phyloP scores from a whole-genome alignment of 352 stramenopile genomes.

The Globisporangium perplexum region DNA sequence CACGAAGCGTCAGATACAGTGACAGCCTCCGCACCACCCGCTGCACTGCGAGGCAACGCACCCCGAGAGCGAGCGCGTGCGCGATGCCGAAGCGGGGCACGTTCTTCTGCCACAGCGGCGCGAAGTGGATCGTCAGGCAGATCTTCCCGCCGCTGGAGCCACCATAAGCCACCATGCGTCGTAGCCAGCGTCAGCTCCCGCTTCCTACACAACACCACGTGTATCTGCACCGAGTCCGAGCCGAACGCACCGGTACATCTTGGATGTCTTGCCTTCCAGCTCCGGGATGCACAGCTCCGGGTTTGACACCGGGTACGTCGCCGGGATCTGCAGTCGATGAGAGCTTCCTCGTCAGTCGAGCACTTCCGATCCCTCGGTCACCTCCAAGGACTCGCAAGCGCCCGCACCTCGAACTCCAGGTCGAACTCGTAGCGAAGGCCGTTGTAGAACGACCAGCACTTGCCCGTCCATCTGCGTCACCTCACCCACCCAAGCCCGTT shows the following conservation, averaged over 20 bases:
- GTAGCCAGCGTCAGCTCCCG: too few species aligned
- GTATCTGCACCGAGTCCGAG: neutral
- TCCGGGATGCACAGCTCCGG: constrained; percentile 82
- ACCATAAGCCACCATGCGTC: neutral
- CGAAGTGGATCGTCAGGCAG: constrained; percentile 86
- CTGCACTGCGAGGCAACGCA: constrained; percentile 19
- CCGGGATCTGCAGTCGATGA: constrained; percentile 37
- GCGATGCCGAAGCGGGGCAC: constrained; percentile 83
- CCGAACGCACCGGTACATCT: constrained; percentile 76
- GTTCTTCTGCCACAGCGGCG: constrained; percentile 88
- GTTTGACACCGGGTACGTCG: constrained; percentile 79
- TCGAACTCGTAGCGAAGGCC: constrained; percentile 85
- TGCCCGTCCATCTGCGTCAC: constrained; percentile 59
- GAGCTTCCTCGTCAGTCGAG: neutral
- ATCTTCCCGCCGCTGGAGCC: constrained; percentile 70
- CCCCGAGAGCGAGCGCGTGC: constrained; percentile 77
- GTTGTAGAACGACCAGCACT: constrained; percentile 88
- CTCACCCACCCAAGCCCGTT: too few species aligned
- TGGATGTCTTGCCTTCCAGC: constrained; percentile 87
- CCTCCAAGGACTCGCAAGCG: neutral
- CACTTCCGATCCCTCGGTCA: too few species aligned
- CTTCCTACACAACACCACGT: too few species aligned
- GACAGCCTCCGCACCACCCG: too few species aligned
- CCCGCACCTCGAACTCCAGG: constrained; percentile 65
- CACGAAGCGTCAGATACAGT: too few species aligned